phyloP scores from a whole-genome alignment of 768 basidiomycete species.

The Coprinopsis strossmayeri region DNA sequence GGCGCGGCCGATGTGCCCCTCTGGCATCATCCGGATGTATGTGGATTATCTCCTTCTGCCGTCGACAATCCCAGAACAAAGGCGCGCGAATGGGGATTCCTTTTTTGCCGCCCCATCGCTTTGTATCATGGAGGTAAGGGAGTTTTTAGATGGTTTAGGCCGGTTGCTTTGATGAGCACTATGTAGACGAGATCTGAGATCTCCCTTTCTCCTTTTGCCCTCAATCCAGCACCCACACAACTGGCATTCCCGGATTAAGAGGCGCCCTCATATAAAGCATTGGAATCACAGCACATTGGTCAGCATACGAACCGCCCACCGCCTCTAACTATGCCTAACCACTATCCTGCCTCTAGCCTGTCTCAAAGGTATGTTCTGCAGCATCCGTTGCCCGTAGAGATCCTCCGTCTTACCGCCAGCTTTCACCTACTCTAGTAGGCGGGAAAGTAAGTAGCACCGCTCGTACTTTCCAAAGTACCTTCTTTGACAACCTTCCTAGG shows the following conservation, averaged over 20 bases:
- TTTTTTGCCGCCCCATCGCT: no score
- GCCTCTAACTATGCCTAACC: background rate
- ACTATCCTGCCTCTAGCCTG: background rate
- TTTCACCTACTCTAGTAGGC: no score
- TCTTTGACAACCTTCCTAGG: background rate
- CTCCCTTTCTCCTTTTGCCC: background rate
- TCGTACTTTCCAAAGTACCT: background rate
- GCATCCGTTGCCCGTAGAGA: no score
- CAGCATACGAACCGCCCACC: background rate
- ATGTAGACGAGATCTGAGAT: background rate
- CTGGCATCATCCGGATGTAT: no score
- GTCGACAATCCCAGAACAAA: background rate
- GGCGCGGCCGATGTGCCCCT: background rate
- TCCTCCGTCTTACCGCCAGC: no score
- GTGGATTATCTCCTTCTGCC: no score
- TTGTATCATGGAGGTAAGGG: background rate
- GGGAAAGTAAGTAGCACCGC: background rate
- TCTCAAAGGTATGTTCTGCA: background rate
- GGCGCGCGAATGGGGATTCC: background rate
- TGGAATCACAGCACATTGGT: background rate
- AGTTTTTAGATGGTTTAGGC: background rate
- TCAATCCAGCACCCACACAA: background rate
- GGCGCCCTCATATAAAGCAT: background rate
- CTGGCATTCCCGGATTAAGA: constrained; percentile 1
- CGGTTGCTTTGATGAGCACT: background rate